Evolutionary conservation across 257 asterid species (phyloP).

Genomic region (Euphrasia confusa): DNA sequence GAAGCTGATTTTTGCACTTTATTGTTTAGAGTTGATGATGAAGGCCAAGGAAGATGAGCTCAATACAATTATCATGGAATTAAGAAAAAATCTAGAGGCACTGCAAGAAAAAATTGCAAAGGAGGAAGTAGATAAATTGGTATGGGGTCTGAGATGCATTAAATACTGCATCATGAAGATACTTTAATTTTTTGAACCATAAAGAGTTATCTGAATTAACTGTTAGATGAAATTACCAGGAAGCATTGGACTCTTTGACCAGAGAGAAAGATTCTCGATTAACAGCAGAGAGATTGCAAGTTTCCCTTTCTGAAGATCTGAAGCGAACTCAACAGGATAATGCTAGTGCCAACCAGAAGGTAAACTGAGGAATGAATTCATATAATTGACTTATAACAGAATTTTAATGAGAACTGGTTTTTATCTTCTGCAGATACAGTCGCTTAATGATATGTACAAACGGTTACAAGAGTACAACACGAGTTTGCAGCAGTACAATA

Average conservation of each 20-base stretch:
- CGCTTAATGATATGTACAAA: conserved; percentile 67
- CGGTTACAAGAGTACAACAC: conserved; percentile 80
- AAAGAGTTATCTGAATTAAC: conserved; percentile 7
- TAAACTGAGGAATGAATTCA: conserved; percentile 18
- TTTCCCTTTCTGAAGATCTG: conserved; percentile 70
- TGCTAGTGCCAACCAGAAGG: conserved; percentile 61
- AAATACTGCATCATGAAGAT: background rate
- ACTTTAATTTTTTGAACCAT: background rate
- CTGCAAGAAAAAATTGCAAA: conserved; percentile 63
- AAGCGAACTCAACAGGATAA: conserved; percentile 62
- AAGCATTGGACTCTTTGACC: conserved; percentile 58
- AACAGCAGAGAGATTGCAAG: conserved; percentile 65
- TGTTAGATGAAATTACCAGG: conserved; percentile 38
- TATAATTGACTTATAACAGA: background rate
- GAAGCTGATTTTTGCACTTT: conserved; percentile 13
- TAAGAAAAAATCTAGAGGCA: conserved; percentile 60
- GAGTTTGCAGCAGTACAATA: conserved; percentile 83
- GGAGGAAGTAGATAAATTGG: conserved; percentile 71
- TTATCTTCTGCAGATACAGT: conserved; percentile 55
- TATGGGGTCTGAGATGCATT: conserved; percentile 26
- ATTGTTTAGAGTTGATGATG: conserved; percentile 54
- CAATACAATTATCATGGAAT: conserved; percentile 66
- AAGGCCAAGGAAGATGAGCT: conserved; percentile 76
- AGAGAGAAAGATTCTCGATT: conserved; percentile 67
- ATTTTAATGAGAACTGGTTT: background rate